phyloP scores from a whole-genome alignment of 495 filamentous ascomycete genomes.

The Tuber calosporum region DNA sequence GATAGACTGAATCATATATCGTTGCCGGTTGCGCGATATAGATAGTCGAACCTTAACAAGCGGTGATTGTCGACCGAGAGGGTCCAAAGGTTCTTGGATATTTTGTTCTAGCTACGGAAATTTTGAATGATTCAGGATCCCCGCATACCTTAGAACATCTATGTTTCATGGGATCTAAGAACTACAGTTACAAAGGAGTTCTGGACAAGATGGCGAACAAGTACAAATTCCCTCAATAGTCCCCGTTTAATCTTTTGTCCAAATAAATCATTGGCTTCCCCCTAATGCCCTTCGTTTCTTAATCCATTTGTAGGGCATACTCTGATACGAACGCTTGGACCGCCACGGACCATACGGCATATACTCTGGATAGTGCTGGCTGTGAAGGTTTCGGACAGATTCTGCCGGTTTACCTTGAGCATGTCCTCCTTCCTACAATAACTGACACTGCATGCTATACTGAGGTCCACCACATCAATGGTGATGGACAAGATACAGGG shows the following conservation, averaged over 20 bases:
- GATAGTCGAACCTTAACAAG: too few relatives aligned
- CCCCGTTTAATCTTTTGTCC: background rate
- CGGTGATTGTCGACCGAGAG: constrained; percentile 81
- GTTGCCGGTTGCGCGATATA: too few relatives aligned
- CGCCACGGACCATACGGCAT: constrained; percentile 88
- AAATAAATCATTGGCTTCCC: background rate
- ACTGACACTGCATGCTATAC: constrained; percentile 91
- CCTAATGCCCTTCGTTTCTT: constrained; percentile 3
- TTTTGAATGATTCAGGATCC: constrained; percentile 91
- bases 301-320: constrained; percentile 56
- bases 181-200: constrained; percentile 86
- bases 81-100: constrained; percentile 91
- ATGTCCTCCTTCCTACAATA: constrained; percentile 81
- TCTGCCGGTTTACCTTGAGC: constrained; percentile 90
- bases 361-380: constrained; percentile 86
- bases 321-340: constrained; percentile 96
- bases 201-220: constrained; percentile 81
- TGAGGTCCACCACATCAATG: constrained; percentile 93
- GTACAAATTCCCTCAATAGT: constrained; percentile 10
- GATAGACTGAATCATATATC: too few relatives aligned
- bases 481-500: constrained; percentile 85
- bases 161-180: constrained; percentile 95
- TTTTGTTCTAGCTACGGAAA: constrained; percentile 93
- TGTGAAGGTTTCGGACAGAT: constrained; percentile 96
- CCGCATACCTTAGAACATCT: constrained; percentile 96